phyloP scores from a whole-genome alignment of 805 yeast genomes.

The Suhomyces sp. region DNA sequence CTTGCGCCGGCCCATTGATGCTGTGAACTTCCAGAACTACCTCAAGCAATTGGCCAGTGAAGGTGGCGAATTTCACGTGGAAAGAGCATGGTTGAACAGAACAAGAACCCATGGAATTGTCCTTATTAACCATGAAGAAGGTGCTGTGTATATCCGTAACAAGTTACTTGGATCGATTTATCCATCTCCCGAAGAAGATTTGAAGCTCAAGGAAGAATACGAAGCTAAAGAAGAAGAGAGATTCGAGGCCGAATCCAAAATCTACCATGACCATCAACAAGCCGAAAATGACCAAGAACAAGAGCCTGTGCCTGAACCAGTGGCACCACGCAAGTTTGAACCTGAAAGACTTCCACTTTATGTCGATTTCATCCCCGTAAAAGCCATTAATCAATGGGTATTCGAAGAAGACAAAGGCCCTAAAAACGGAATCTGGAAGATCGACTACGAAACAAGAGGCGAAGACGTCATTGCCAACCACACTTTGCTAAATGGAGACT shows the following conservation, averaged over 20 bases:
- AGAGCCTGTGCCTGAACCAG: conserved; percentile 3
- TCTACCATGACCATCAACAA: conserved; percentile 12
- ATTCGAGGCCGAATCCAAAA: conserved; percentile 9
- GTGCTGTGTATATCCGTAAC: conserved; percentile 35
- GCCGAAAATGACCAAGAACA: conserved; percentile 12
- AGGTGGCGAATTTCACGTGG: conserved; percentile 25
- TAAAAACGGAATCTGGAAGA: conserved; percentile 43
- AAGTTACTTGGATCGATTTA: conserved; percentile 34
- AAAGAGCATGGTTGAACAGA: conserved; percentile 45
- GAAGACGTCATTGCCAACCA: conserved; percentile 34
- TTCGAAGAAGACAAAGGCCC: conserved; percentile 46
- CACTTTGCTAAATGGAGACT: conserved; percentile 22
- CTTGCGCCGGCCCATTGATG: conserved; percentile 37
- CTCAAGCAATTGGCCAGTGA: conserved; percentile 27
- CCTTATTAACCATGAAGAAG: conserved; percentile 36
- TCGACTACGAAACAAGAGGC: conserved; percentile 33
- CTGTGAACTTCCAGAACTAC: conserved; percentile 34
- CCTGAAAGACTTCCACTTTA: conserved; percentile 25
- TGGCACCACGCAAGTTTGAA: conserved; percentile 14
- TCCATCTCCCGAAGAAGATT: conserved; percentile 28
- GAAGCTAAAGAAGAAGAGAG: conserved; percentile 20
- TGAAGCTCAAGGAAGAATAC: conserved; percentile 13
- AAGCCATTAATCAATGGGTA: conserved; percentile 45
- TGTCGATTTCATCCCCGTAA: conserved; percentile 45
- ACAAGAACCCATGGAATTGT: conserved; percentile 43